Evolutionary conservation across 495 filamentous ascomycete species (phyloP).

Genomic region (Neurospora sublineolata): DNA sequence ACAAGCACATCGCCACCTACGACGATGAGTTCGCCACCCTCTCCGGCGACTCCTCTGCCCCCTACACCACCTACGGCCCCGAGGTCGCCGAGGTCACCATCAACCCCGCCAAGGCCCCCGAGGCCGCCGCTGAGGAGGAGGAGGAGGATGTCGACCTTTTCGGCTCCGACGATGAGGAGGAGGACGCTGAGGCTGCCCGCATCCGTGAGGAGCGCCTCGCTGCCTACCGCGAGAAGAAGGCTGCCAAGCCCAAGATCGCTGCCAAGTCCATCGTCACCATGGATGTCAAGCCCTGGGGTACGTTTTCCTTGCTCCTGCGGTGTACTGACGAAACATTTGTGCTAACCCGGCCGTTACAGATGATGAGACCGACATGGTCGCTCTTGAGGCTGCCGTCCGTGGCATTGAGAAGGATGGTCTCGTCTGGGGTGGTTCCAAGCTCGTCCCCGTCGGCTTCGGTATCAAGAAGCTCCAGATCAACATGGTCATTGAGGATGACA

Average conservation of each 20-base stretch:
- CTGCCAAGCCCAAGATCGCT: constrained; percentile 71
- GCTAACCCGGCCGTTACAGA: constrained; percentile 35
- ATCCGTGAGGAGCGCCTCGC: constrained; percentile 79
- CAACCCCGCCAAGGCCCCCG: constrained; percentile 80
- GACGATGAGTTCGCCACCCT: constrained; percentile 84
- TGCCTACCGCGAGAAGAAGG: constrained; percentile 97
- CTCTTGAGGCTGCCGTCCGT: constrained; percentile 73
- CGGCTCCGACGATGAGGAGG: constrained; percentile 82
- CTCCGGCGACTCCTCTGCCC: constrained; percentile 79
- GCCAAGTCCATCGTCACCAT: constrained; percentile 94
- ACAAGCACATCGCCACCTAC: constrained; percentile 92
- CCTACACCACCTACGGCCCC: constrained; percentile 83
- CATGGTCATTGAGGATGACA: constrained; percentile 94
- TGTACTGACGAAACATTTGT: neutral
- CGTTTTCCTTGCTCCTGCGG: constrained; percentile 19
- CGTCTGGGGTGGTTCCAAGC: constrained; percentile 87
- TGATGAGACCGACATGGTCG: constrained; percentile 83
- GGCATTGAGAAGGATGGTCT: constrained; percentile 87
- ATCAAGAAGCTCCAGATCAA: constrained; percentile 99
- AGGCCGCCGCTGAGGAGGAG: constrained; percentile 33
- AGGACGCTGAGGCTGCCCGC: constrained; percentile 72
- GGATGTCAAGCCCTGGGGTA: constrained; percentile 99
- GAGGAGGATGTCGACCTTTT: constrained; percentile 87
- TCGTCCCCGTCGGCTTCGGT: constrained; percentile 85
- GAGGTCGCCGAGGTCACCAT: constrained; percentile 60